These are phyloP conservation scores for Alopecurus myosuroides DNA, from an alignment of 176 grass and related monocot species.

Conservation along the genomic window DNA sequence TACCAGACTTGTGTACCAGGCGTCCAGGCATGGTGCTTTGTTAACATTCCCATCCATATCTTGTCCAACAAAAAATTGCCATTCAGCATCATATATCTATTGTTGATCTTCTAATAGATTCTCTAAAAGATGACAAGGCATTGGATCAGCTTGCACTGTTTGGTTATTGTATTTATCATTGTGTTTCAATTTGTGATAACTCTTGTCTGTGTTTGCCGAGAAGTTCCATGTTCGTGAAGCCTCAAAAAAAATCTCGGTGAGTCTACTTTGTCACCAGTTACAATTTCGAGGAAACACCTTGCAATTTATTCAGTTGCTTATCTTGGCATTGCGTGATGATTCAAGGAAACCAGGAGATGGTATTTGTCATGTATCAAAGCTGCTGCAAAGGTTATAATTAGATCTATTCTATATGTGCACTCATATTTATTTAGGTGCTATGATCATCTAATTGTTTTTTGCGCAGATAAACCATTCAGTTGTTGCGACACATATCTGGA, in stretches of 20 bases:
- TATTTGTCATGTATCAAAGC: conserved; percentile 81
- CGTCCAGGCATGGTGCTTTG: too few relatives aligned
- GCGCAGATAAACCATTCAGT: conserved; percentile 63
- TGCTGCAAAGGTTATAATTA: conserved; percentile 64
- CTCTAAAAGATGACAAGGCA: conserved; percentile 96
- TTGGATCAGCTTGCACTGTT: background rate
- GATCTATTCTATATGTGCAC: background rate
- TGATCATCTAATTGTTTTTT: conserved; percentile 10
- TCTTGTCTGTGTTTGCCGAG: conserved; percentile 24
- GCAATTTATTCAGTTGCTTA: too few relatives aligned
- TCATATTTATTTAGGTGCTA: conserved; percentile 1
- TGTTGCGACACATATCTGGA: conserved; percentile 43
- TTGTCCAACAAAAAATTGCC: conserved; percentile 53
- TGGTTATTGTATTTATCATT: too few relatives aligned
- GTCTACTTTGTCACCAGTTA: conserved; percentile 55
- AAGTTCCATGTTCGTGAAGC: conserved; percentile 93
- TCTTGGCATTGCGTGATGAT: too few relatives aligned
- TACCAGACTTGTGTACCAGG: conserved; percentile 66
- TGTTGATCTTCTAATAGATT: conserved; percentile 62
- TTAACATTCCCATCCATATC: too few relatives aligned
- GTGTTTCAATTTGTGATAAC: conserved; percentile 15
- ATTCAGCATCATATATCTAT: conserved; percentile 47
- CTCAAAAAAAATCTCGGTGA: conserved; percentile 62
- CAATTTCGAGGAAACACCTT: conserved; percentile 41
- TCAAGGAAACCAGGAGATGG: too few relatives aligned